A percentile compares a stretch with the other conserved stretches of the same genome.
phyloP scores from a whole-genome alignment of 805 yeast species.

The Metschnikowia reukaufii region DNA sequence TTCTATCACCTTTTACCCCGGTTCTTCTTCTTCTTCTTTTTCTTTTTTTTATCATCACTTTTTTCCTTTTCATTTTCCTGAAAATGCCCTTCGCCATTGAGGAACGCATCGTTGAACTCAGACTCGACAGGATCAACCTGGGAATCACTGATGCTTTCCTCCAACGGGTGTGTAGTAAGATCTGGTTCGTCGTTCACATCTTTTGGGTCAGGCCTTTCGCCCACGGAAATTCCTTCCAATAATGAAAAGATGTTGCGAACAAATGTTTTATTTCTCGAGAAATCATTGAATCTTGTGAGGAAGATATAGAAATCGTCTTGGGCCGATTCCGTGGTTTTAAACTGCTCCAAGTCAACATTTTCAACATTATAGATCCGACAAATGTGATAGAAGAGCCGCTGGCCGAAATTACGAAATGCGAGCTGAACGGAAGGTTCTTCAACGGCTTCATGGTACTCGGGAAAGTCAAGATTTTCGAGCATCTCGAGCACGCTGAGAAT shows the following conservation, averaged over 20 bases:
- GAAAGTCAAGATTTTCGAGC: conserved; percentile 8
- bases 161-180: conserved; percentile 3
- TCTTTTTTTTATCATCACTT: conserved; percentile 19
- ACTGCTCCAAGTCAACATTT: conserved; percentile 3
- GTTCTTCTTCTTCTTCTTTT: conserved; percentile 31
- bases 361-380: conserved; percentile 11
- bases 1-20: conserved; percentile 23
- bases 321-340: conserved; percentile 9
- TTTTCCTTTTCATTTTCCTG: conserved; percentile 10
- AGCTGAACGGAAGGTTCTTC: conserved; percentile 11
- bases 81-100: conserved; percentile 28
- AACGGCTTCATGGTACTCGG: conserved; percentile 3
- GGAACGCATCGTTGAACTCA: conserved; percentile 32
- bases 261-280: conserved; percentile 31
- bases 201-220: conserved; percentile 8
- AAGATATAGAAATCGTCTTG: conserved; percentile 27
- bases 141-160: background rate
- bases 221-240: conserved; percentile 17
- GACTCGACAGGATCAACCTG: conserved; percentile 21
- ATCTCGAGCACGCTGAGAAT: conserved; percentile 7
- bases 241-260: conserved; percentile 30
- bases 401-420: conserved; percentile 13
- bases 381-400: conserved; percentile 12
- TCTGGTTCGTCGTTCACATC: conserved; percentile 4
- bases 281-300: conserved; percentile 30